Evolutionary conservation across 257 asterid genomes (phyloP).

Genomic region (Plantago elongata): DNA sequence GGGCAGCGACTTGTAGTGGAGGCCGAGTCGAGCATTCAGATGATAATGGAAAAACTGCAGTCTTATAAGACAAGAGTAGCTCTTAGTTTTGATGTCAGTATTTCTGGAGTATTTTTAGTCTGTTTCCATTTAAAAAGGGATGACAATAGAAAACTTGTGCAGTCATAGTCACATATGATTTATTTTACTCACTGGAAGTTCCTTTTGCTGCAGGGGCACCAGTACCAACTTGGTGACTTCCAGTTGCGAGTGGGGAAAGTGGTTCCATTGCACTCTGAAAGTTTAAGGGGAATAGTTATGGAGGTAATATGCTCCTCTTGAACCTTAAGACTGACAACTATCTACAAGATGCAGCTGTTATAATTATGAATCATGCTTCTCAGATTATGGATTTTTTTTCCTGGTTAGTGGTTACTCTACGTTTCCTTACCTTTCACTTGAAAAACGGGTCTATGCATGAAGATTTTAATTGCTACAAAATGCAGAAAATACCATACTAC

Average conservation of each 20-base stretch:
- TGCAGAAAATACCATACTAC: not conserved
- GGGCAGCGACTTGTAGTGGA: slow-evolving; percentile 68
- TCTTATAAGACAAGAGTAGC: slow-evolving; percentile 86
- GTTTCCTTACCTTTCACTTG: not conserved
- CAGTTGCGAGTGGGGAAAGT: slow-evolving; percentile 97
- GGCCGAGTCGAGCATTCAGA: slow-evolving; percentile 75
- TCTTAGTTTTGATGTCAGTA: slow-evolving; percentile 75
- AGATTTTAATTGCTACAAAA: not conserved
- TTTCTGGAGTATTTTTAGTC: not conserved
- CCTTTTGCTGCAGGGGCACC: slow-evolving; percentile 48
- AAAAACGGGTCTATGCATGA: not conserved
- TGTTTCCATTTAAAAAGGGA: slow-evolving; percentile 7
- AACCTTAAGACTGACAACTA: not conserved
- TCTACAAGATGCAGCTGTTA: not conserved
- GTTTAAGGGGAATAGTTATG: slow-evolving; percentile 93
- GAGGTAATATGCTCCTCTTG: slow-evolving; percentile 49
- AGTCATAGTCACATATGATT: slow-evolving; percentile 4
- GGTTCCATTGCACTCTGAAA: slow-evolving; percentile 68
- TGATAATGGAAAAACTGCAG: slow-evolving; percentile 87
- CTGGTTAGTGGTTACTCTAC: not conserved
- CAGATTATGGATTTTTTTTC: not conserved
- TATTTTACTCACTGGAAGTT: slow-evolving; percentile 13
- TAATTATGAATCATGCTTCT: slow-evolving; percentile 4
- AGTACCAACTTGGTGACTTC: slow-evolving; percentile 85
- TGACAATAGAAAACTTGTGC: not conserved